Evolutionary conservation across 441 rosid species (phyloP).

Genomic region (Corymbia citriodora): DNA sequence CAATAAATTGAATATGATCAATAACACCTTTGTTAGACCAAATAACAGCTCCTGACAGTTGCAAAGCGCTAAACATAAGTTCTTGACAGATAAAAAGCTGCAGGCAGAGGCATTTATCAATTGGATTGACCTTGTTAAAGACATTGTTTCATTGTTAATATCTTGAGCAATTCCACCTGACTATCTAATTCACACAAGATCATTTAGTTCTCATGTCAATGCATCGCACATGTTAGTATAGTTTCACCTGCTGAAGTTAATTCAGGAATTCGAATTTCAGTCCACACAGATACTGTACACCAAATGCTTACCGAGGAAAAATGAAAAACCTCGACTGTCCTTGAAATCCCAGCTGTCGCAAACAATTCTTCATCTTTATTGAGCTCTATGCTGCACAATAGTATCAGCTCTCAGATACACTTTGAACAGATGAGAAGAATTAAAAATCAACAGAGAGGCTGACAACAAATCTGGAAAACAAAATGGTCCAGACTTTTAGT

Average conservation of each 20-base stretch:
- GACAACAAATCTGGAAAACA: background rate
- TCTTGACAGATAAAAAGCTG: background rate
- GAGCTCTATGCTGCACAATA: conserved; percentile 37
- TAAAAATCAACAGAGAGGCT: background rate
- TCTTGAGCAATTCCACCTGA: background rate
- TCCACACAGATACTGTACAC: background rate
- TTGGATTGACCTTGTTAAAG: background rate
- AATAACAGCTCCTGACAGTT: background rate
- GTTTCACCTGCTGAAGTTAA: background rate
- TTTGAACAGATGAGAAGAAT: background rate
- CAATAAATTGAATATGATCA: background rate
- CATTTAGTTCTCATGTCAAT: background rate
- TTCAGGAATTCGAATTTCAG: background rate
- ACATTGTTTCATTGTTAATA: background rate
- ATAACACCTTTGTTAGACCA: background rate
- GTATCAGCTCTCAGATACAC: background rate
- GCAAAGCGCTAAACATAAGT: background rate
- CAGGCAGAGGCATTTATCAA: background rate
- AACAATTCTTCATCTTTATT: conserved; percentile 33
- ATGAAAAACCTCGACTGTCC: conserved; percentile 30
- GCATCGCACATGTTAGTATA: background rate
- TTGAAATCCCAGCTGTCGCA: conserved; percentile 39
- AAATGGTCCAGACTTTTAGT: background rate
- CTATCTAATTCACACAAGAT: background rate
- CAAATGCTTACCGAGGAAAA: conserved; percentile 24